Base-by-base conservation (phyloP, 305 asterid species). In the Vinca major region DNA sequence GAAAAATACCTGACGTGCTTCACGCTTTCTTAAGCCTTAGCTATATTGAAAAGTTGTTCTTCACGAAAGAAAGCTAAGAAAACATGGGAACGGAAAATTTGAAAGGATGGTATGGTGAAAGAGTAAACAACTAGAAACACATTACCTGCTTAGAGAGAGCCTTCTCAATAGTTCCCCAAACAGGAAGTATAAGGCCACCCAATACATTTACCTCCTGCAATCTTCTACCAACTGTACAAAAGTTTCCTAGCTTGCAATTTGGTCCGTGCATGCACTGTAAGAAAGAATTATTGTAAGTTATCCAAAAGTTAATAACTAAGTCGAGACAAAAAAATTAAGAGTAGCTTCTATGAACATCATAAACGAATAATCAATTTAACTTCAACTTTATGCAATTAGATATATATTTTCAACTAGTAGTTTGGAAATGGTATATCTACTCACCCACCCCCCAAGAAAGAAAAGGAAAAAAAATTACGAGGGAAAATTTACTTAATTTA, bases 231-330 rank as follows among this genome's bases (percentile, higher is more conserved):
- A 88, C 89, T 47, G 90, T 86, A 80, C 99, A 93, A 86, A 79
- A 88, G 77, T 63, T 86, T 65, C 89, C 90, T 69, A 81, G 75
- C 83, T 89, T 93, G 77, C 99, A 93, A 64, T 88, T 93, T 49
- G 91, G 96, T 73, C 99, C 99, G 67, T 93, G 99, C 97, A 91
- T 93, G 83, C 99, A 93, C 99, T 93, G 91, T 74, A 80, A 54
- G 67, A 43, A 70, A 82, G 76, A 77, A 58, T 67, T 65, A 73
- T 54, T 71, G 60, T 84, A 41, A 84, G 85, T 19, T 69, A 60
- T 43, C 48, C 43, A 50, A 58, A 72, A 71, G 36, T 52, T 10
- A 70, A 62, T 63, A 78, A 17, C 51, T 62, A 37, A 70, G 12
- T 45, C 57, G 37, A 45, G 40, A 52, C 36, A 43, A 47, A 62